Conservation (phyloP, 768 basidiomycete species). For the Leccinellum rugosiceps region DNA sequence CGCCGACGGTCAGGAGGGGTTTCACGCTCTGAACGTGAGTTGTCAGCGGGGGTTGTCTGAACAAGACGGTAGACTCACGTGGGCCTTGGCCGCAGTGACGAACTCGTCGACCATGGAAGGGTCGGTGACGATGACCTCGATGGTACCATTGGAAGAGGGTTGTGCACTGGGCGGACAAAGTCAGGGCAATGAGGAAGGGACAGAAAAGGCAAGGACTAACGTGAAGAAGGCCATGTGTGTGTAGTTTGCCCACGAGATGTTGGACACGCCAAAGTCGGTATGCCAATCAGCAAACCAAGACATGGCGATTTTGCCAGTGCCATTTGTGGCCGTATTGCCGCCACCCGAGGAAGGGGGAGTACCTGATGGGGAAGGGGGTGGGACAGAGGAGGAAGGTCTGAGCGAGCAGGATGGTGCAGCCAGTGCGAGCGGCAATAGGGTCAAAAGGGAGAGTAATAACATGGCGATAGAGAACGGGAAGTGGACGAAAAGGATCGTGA, state of each 20-base stretch:
- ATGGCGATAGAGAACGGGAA: slow-evolving; percentile 14
- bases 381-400: slow-evolving; percentile 5
- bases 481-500: slow-evolving; percentile 16
- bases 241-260: slow-evolving; percentile 66
- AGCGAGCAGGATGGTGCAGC: slow-evolving; percentile 30
- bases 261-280: slow-evolving; percentile 41
- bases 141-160: slow-evolving; percentile 13
- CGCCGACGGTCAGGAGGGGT: slow-evolving; percentile 60
- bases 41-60: background rate
- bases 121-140: slow-evolving; percentile 11
- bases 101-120: slow-evolving; percentile 15
- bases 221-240: slow-evolving; percentile 69
- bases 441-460: slow-evolving; percentile 24
- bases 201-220: background rate
- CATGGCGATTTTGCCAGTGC: slow-evolving; percentile 40
- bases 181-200: background rate
- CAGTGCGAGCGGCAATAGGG: slow-evolving; percentile 22
- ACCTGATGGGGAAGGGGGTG: background rate
- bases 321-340: slow-evolving; percentile 19
- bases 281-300: slow-evolving; percentile 77
- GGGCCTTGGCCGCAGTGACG: slow-evolving; percentile 23
- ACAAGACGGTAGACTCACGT: slow-evolving; percentile 13
- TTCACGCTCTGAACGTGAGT: slow-evolving; percentile 43
- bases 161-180: slow-evolving; percentile 16
- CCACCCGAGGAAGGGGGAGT: slow-evolving; percentile 11